These are phyloP conservation scores for Citrus glauca DNA, from an alignment of 345 rosid species.

Conservation along the genomic window DNA sequence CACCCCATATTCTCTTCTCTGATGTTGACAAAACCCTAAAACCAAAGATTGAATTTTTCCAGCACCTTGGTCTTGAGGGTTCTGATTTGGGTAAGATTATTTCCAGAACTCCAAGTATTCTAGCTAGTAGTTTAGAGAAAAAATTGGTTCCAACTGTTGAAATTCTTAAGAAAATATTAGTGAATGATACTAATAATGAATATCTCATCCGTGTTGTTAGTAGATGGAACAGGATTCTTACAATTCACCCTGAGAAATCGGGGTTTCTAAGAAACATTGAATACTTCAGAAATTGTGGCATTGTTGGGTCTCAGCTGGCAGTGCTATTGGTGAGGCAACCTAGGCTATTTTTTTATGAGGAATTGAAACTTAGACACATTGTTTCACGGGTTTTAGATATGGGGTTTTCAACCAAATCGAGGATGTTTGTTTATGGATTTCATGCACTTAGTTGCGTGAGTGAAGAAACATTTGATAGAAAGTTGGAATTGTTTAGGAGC, in stretches of 20 bases:
- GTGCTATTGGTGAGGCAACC: slow-evolving; percentile 28
- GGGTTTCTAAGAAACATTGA: slow-evolving; percentile 25
- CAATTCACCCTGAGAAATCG: not conserved
- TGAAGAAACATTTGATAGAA: slow-evolving; percentile 22
- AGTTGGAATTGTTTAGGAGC: slow-evolving; percentile 21
- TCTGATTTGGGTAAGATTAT: slow-evolving; percentile 23
- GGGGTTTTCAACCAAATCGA: slow-evolving; percentile 36
- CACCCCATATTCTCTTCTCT: slow-evolving; percentile 27
- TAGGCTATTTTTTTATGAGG: slow-evolving; percentile 20
- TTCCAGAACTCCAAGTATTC: slow-evolving; percentile 5
- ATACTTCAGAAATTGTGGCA: slow-evolving; percentile 25
- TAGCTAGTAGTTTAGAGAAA: slow-evolving; percentile 22
- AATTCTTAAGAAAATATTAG: slow-evolving; percentile 18
- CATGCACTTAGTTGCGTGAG: slow-evolving; percentile 26
- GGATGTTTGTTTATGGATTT: slow-evolving; percentile 38
- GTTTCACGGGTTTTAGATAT: slow-evolving; percentile 19
- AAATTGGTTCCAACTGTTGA: slow-evolving; percentile 25
- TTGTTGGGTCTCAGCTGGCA: slow-evolving; percentile 32
- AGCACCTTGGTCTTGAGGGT: slow-evolving; percentile 29
- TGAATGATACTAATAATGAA: slow-evolving; percentile 16
- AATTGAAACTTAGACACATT: slow-evolving; percentile 13
- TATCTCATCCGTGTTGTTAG: slow-evolving; percentile 14
- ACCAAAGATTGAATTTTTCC: slow-evolving; percentile 34
- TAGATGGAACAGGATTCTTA: slow-evolving; percentile 23
- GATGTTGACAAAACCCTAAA: slow-evolving; percentile 15